Evolutionary conservation across 1,284 basidiomycete species (phyloP), one percentile per base, ranked within the genome.

Genomic region (Heterobasidion parviporum): DNA sequence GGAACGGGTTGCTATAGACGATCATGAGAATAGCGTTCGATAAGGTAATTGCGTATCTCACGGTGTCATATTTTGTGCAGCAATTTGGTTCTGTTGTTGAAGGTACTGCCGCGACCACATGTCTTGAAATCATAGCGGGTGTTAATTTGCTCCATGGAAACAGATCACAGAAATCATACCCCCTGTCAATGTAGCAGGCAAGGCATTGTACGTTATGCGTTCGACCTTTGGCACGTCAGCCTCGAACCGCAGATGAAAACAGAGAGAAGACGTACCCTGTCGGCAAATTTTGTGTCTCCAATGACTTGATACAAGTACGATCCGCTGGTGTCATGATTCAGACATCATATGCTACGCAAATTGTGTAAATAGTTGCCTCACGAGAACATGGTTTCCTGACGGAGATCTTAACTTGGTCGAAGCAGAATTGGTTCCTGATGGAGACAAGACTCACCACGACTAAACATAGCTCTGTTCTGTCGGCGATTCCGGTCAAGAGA

Each of bases 41-140:
- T 15, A 33, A n/a, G 33, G 32, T 47, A 50, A 57, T 48, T 44
- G 56, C n/a, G 10, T 41, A 34, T 62, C 78, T 62, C 53, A 82
- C 77, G 77, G 79, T 4, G 65, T 74, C 80, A 82, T 82, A 61
- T 80, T 80, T 66, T 77, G 74, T 8, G 79, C 72, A 2, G 77
- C 78, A 50, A 83, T 77, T 60, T 83, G 81, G 62, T 82, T 84
- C 63, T 81, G 76, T 60, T 82, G 76, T 59, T 83, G 82, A 15
- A 83, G 66, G 63, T 83, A 83, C 59, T 82, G 80, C 10, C 79
- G 70, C 0, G 77, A 75, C 80, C 80, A 82, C 78, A 82, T 81
- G 59, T 80, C 79, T 80, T 18, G 46, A n/a, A 36, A 8, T 43
- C 34, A 35, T 47, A 14, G 46, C 41, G 34, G 50, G 26, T 10